A percentile compares a stretch with the other conserved stretches of the same genome.
Evolutionary conservation across 2,329 filamentous ascomycete genomes (phyloP).

Genomic region (Colletotrichum spinosum): DNA sequence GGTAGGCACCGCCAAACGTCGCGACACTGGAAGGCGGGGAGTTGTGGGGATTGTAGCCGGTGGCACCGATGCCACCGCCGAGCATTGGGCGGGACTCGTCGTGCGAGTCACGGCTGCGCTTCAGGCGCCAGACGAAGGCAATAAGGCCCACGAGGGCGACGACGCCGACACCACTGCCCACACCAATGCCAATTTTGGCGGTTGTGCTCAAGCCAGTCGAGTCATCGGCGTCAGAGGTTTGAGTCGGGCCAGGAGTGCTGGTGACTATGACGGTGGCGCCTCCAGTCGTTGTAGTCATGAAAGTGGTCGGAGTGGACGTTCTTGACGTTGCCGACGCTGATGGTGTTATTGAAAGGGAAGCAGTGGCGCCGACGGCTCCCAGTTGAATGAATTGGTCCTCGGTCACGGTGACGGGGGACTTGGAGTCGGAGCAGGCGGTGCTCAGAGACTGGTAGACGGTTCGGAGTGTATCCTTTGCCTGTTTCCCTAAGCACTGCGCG

Average conservation of each 20-base stretch:
- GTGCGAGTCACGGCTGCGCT: slow-evolving; percentile 30
- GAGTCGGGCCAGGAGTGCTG: neutral
- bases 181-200: slow-evolving; percentile 54
- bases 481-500: slow-evolving; percentile 58
- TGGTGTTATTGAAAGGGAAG: slow-evolving; percentile 36
- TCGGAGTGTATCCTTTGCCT: slow-evolving; percentile 50
- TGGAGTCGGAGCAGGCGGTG: slow-evolving; percentile 56
- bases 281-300: slow-evolving; percentile 26
- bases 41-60: slow-evolving; percentile 23
- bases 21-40: slow-evolving; percentile 18
- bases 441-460: slow-evolving; percentile 57
- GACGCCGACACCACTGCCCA: slow-evolving; percentile 48
- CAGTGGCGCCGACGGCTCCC: slow-evolving; percentile 34
- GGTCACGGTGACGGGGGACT: slow-evolving; percentile 56
- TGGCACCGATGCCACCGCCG: slow-evolving; percentile 18
- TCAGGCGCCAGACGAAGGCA: slow-evolving; percentile 29
- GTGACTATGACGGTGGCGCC: slow-evolving; percentile 31
- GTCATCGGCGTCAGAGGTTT: neutral
- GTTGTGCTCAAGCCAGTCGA: slow-evolving; percentile 46
- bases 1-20: slow-evolving; percentile 5
- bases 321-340: slow-evolving; percentile 38
- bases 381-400: slow-evolving; percentile 53
- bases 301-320: slow-evolving; percentile 34
- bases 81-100: slow-evolving; percentile 38
- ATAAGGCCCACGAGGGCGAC: slow-evolving; percentile 35